Conservation (phyloP, 1,284 basidiomycete species). For the Afroboletus lepidellus region DNA sequence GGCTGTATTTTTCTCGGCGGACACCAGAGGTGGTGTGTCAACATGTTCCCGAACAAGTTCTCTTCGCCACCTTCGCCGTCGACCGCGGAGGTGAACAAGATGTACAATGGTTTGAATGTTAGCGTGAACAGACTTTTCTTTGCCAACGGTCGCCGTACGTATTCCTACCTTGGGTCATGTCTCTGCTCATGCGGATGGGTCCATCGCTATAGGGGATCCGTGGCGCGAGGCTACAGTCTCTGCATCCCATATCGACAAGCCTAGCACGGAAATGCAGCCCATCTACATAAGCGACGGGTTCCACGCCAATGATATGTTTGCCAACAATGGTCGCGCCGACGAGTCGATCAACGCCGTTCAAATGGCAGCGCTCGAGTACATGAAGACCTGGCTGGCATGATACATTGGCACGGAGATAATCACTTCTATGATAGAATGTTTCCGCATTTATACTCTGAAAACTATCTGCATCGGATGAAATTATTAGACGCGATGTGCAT, state of each 20-base stretch:
- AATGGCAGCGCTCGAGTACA: slow-evolving; percentile 40
- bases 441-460: too few species aligned
- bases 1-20: background rate
- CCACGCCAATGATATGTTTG: slow-evolving; percentile 62
- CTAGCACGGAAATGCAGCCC: slow-evolving; percentile 52
- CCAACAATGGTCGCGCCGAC: slow-evolving; percentile 44
- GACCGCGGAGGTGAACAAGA: slow-evolving; percentile 43
- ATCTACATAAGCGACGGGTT: slow-evolving; percentile 60
- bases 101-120: slow-evolving; percentile 64
- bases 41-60: slow-evolving; percentile 60
- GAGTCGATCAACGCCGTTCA: slow-evolving; percentile 55
- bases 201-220: too few species aligned
- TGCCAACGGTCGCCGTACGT: slow-evolving; percentile 63
- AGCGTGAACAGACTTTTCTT: slow-evolving; percentile 60
- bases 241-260: slow-evolving; percentile 46
- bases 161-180: background rate
- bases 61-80: slow-evolving; percentile 39
- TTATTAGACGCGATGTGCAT: too few species aligned
- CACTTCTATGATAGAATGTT: background rate
- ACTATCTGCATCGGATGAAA: too few species aligned
- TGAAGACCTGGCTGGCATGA: slow-evolving; percentile 50
- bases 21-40: slow-evolving; percentile 58
- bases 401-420: background rate
- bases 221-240: slow-evolving; percentile 71
- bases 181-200: background rate